Base-by-base conservation (phyloP, 768 basidiomycete species). In the Rhizopogon vesiculosus region DNA sequence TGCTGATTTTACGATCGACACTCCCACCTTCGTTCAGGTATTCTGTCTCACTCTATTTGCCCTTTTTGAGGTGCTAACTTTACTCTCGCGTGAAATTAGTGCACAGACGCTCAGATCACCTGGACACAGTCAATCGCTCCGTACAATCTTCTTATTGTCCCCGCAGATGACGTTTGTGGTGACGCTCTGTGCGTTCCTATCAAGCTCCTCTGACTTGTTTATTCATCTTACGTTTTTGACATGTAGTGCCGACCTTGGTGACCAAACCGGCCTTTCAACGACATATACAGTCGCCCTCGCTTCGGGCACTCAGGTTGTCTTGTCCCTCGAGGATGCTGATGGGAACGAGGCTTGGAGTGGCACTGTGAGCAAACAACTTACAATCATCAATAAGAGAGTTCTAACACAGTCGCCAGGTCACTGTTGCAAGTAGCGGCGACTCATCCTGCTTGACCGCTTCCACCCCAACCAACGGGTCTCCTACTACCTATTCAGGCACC, bases 311-410 rank as follows among this genome's bases (percentile, higher is more conserved):
- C 57, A 72, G 29, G 73, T 86, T 40, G 66, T 74, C 59, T 58
- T 90, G 33, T 85, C 78, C 15, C 58, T 89, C 16, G 67, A 78
- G 57, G 87, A 89, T 64, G 62, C 69, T 2, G 53, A 62, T 35
- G 80, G 73, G 29, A 64, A 84, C 3, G 87, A 90, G 61, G 87
- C 79, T 3, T 92, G 89, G 89, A 83, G 81, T 60, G 75, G 72
- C 38, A 62, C 60, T 10, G 89, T 89, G 57, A 64, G 83, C 76
- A 16, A 57, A 44, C 42, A 45, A 13, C 38, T 15, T 25, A 44
- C 12, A 7, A 29, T 39, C 45, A 18, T 33, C 6, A 18, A 12
- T 9, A 12, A 40, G 44, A 9, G 29, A 16, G 45, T 42, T 33
- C 7, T 35, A 45, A 49, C 39, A 44, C 25, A 22, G 53, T 40